A percentile compares a stretch with the other conserved stretches of the same genome.
Conservation (phyloP, 2,329 filamentous ascomycete species). For the Ceratocystis lukuohia region DNA sequence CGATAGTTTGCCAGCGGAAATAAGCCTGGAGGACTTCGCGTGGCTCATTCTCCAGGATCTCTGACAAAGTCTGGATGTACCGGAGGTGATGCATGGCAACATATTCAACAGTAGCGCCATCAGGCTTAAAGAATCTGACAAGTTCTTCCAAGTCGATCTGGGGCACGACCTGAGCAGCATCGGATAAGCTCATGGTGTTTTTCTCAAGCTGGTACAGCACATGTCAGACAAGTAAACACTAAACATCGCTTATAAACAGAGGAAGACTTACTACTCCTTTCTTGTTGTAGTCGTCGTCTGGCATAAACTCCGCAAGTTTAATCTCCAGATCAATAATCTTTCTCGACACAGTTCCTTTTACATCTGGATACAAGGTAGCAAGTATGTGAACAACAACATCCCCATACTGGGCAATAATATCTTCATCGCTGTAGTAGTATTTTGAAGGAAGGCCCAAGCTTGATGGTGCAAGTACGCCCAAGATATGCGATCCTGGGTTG, state of each 20-base stretch:
- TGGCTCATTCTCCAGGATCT: slow-evolving; percentile 40
- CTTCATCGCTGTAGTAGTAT: slow-evolving; percentile 44
- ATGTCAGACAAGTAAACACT: neutral
- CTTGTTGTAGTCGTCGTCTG: slow-evolving; percentile 43
- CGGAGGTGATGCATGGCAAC: slow-evolving; percentile 46
- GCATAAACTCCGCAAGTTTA: slow-evolving; percentile 45
- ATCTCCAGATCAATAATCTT: slow-evolving; percentile 43
- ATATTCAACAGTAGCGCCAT: slow-evolving; percentile 28
- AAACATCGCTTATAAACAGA: neutral
- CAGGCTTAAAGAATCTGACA: slow-evolving; percentile 33
- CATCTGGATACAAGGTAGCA: slow-evolving; percentile 26
- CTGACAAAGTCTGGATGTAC: slow-evolving; percentile 47
- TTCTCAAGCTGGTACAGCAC: neutral
- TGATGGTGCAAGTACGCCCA: slow-evolving; percentile 32
- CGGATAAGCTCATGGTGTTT: slow-evolving; percentile 45
- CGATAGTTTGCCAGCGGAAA: slow-evolving; percentile 50
- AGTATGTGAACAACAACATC: slow-evolving; percentile 23
- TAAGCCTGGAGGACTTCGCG: slow-evolving; percentile 46
- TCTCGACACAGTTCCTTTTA: slow-evolving; percentile 29
- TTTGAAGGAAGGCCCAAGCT: slow-evolving; percentile 48
- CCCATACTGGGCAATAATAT: slow-evolving; percentile 40
- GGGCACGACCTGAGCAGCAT: slow-evolving; percentile 42
- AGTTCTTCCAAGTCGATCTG: slow-evolving; percentile 41
- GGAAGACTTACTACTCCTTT: slow-evolving; percentile 40
- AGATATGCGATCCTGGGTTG: slow-evolving; percentile 28